Evolutionary conservation across 768 basidiomycete species (phyloP).

Genomic region (Tulasnella sp.): DNA sequence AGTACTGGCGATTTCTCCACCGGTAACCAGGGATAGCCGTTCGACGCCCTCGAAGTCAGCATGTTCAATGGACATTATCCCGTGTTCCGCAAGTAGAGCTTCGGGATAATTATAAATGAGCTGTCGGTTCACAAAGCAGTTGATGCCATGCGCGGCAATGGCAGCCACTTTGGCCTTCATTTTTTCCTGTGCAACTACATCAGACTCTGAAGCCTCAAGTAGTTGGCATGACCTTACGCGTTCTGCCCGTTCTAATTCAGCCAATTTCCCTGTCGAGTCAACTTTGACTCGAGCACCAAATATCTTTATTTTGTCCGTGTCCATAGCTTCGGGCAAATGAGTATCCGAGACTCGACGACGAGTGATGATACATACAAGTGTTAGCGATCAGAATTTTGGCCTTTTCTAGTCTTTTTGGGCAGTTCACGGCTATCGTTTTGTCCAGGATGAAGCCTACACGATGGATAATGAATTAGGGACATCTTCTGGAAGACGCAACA

Average conservation of each 20-base stretch:
- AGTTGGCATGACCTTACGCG: conserved; percentile 33
- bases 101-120: conserved; percentile 99
- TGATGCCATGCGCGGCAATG: conserved; percentile 90
- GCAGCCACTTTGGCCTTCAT: conserved; percentile 97
- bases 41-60: conserved; percentile 99
- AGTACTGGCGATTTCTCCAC: conserved; percentile 92
- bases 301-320: conserved; percentile 99
- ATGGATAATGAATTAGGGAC: not conserved
- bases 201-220: not conserved
- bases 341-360: not conserved
- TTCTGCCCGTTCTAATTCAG: conserved; percentile 95
- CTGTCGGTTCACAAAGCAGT: conserved; percentile 94
- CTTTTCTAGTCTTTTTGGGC: conserved; percentile 88
- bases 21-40: conserved; percentile 86
- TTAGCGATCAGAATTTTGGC: conserved; percentile 95
- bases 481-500: too few species aligned
- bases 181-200: conserved; percentile 59
- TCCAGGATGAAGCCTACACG: conserved; percentile 85
- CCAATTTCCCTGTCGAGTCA: conserved; percentile 90
- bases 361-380: conserved; percentile 54
- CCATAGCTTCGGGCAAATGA: conserved; percentile 59
- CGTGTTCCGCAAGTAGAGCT: conserved; percentile 83
- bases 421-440: conserved; percentile 88
- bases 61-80: conserved; percentile 94
- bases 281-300: conserved; percentile 96